Conservation (phyloP, 2,329 filamentous ascomycete genomes). For the Aspergillus brasiliensis region DNA sequence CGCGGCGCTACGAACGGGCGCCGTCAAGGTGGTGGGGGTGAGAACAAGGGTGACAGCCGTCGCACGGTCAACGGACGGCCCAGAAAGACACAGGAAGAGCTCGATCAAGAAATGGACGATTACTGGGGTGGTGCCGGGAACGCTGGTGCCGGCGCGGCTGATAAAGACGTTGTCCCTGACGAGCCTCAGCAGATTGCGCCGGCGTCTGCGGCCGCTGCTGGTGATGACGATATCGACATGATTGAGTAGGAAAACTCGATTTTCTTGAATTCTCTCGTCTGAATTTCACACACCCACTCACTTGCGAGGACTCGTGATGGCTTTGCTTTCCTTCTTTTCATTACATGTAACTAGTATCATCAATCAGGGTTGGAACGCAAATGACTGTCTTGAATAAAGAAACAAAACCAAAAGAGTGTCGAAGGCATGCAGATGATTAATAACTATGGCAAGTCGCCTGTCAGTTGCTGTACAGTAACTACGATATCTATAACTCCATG, state of each 20-base stretch:
- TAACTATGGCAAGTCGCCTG: neutral
- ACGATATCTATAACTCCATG: no score
- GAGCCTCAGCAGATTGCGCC: constrained; percentile 30
- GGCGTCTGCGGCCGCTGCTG: constrained; percentile 36
- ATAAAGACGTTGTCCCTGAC: constrained; percentile 28
- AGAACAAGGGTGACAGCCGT: constrained; percentile 36
- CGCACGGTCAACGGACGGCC: constrained; percentile 58
- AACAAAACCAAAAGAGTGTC: no score
- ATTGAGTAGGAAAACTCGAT: constrained; percentile 56
- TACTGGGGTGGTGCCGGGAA: constrained; percentile 70
- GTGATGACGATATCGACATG: constrained; percentile 68
- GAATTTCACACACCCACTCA: neutral
- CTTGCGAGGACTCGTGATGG: neutral
- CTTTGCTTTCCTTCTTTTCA: neutral
- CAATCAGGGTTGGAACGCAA: neutral
- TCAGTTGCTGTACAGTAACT: no score
- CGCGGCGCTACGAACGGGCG: constrained; percentile 49
- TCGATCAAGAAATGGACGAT: constrained; percentile 96
- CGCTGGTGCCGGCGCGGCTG: constrained; percentile 43
- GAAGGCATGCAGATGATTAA: neutral
- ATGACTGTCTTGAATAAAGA: no score
- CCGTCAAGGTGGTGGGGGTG: constrained; percentile 35
- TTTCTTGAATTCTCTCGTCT: neutral
- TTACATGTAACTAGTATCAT: neutral
- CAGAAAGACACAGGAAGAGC: constrained; percentile 85